These are phyloP conservation scores for Ceratocystis diversiconidia DNA, from an alignment of 2,329 filamentous ascomycete genomes.

Conservation along the genomic window DNA sequence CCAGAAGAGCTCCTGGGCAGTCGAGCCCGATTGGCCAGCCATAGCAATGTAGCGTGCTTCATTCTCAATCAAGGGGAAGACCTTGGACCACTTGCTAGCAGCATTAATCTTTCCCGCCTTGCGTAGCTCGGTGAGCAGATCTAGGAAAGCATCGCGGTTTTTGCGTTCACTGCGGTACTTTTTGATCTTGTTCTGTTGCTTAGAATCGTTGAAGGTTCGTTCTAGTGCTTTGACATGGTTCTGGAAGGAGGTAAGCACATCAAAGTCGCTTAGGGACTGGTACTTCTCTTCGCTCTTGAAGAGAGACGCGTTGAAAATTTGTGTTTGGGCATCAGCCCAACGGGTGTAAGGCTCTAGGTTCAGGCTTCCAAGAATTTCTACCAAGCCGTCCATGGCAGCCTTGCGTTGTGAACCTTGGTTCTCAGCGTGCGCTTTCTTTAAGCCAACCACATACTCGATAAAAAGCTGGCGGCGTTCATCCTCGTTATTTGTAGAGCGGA, in stretches of 20 bases:
- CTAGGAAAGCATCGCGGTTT: slow-evolving; percentile 66
- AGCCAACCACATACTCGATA: slow-evolving; percentile 76
- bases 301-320: slow-evolving; percentile 36
- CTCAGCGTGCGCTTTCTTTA: slow-evolving; percentile 69
- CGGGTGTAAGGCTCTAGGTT: slow-evolving; percentile 85
- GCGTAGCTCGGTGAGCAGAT: slow-evolving; percentile 60
- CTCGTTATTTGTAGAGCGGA: slow-evolving; percentile 79
- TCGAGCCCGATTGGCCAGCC: slow-evolving; percentile 71
- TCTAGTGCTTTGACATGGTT: slow-evolving; percentile 89
- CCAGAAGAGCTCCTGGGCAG: slow-evolving; percentile 87
- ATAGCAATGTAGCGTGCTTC: slow-evolving; percentile 75
- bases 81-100: slow-evolving; percentile 75
- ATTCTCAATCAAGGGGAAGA: slow-evolving; percentile 58
- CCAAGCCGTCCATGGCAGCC: slow-evolving; percentile 71
- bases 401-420: slow-evolving; percentile 58
- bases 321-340: slow-evolving; percentile 78
- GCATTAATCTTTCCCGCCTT: slow-evolving; percentile 72
- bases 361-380: slow-evolving; percentile 61
- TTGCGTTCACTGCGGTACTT: slow-evolving; percentile 73
- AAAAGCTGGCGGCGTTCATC: slow-evolving; percentile 79
- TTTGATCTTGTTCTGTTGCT: slow-evolving; percentile 72
- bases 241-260: slow-evolving; percentile 85
- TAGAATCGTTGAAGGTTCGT: slow-evolving; percentile 76
- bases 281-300: slow-evolving; percentile 67
- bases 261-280: slow-evolving; percentile 69